phyloP scores from a whole-genome alignment of 805 yeast genomes.

The Saccharomycopsis sp. region DNA sequence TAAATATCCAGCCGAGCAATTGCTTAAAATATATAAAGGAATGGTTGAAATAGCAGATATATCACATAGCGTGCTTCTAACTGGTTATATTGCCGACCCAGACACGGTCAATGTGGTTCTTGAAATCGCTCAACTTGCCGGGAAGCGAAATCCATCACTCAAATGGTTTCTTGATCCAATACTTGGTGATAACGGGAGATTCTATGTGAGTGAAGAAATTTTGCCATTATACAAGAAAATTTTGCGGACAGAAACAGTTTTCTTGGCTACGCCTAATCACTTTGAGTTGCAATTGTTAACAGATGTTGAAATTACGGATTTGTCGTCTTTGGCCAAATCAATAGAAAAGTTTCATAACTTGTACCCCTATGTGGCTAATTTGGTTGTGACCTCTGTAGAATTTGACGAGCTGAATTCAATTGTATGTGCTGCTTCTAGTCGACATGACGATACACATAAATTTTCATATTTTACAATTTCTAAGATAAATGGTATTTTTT shows the following conservation, averaged over 20 bases:
- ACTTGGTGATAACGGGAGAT: constrained; percentile 79
- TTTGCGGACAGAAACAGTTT: constrained; percentile 32
- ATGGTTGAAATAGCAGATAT: constrained; percentile 40
- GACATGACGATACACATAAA: constrained; percentile 8
- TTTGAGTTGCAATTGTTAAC: constrained; percentile 62
- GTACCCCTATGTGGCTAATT: constrained; percentile 40
- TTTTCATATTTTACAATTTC: constrained; percentile 36
- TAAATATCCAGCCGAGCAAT: constrained; percentile 37
- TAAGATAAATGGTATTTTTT: constrained; percentile 51
- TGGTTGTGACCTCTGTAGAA: constrained; percentile 54
- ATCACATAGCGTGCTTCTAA: constrained; percentile 57
- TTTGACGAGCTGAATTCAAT: constrained; percentile 27
- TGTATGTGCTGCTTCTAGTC: constrained; percentile 36
- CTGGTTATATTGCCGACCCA: constrained; percentile 73
- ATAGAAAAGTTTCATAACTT: constrained; percentile 35
- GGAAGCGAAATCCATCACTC: constrained; percentile 20
- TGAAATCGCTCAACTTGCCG: constrained; percentile 25
- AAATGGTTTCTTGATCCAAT: constrained; percentile 84
- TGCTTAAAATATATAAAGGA: constrained; percentile 49
- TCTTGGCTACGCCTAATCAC: constrained; percentile 64
- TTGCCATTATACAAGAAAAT: constrained; percentile 45
- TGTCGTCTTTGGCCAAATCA: constrained; percentile 33
- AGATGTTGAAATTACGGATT: constrained; percentile 35
- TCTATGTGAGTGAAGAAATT: constrained; percentile 62
- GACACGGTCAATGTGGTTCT: constrained; percentile 47